phyloP scores from a whole-genome alignment of 148 eudicot species.

The Silene latifolia region DNA sequence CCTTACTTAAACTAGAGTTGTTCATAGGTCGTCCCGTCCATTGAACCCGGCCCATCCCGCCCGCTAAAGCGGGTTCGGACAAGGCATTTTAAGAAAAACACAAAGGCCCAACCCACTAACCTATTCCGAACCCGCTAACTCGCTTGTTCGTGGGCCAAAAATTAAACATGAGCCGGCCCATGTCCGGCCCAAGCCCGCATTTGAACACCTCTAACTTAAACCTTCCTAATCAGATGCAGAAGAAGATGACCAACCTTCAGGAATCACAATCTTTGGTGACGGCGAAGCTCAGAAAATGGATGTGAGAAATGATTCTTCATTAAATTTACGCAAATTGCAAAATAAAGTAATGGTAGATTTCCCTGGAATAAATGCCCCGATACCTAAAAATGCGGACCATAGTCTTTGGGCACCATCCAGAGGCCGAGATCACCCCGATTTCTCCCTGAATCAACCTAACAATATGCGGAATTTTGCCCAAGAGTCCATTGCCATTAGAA shows the following conservation, averaged over 20 bases:
- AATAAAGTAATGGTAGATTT: conserved; percentile 34
- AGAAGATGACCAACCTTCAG: conserved; percentile 42
- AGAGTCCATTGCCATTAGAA: conserved; percentile 8
- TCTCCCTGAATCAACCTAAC: conserved; percentile 8
- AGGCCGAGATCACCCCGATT: conserved; percentile 19
- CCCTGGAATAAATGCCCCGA: conserved; percentile 39
- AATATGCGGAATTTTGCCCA: conserved; percentile 11
- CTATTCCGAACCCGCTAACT: too few species aligned
- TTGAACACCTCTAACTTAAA: too few species aligned
- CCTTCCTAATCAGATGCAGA: conserved; percentile 26
- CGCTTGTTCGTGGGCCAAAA: too few species aligned
- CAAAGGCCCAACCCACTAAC: too few species aligned
- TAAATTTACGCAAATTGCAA: conserved; percentile 16
- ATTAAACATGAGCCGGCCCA: too few species aligned
- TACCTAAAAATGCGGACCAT: conserved; percentile 38
- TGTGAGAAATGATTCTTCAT: conserved; percentile 4
- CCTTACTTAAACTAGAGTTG: too few species aligned
- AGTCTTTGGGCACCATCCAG: conserved; percentile 27
- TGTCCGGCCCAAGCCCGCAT: too few species aligned
- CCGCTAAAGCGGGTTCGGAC: too few species aligned
- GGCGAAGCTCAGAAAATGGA: conserved; percentile 21
- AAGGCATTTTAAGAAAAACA: too few species aligned
- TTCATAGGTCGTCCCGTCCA: too few species aligned
- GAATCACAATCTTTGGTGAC: conserved; percentile 36
- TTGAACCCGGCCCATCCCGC: too few species aligned